Conservation (phyloP, 2,329 filamentous ascomycete species). For the Leptographium radiaticola region DNA sequence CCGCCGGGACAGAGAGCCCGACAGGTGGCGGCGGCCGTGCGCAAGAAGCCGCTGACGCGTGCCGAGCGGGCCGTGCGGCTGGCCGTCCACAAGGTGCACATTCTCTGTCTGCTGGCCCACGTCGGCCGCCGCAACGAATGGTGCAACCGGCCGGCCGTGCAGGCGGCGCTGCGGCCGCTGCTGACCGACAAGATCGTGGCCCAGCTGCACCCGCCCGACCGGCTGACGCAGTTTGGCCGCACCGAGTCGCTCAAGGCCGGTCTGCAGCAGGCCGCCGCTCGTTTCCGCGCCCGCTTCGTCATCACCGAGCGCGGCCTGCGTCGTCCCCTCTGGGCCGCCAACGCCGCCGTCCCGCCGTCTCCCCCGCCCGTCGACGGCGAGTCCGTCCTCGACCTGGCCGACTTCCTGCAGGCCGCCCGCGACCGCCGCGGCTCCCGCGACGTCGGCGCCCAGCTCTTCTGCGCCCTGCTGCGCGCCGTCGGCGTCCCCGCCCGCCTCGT, state of each 20-base stretch:
- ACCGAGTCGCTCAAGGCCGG: conserved; percentile 69
- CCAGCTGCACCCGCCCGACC: conserved; percentile 53
- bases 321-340: conserved; percentile 63
- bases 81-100: conserved; percentile 73
- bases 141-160: conserved; percentile 67
- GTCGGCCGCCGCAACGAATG: conserved; percentile 67
- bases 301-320: conserved; percentile 59
- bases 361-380: conserved; percentile 51
- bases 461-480: conserved; percentile 69
- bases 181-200: conserved; percentile 52
- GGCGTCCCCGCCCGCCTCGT: conserved; percentile 73
- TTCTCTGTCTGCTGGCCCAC: conserved; percentile 73
- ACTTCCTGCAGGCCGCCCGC: conserved; percentile 61
- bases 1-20: conserved; percentile 14
- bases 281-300: conserved; percentile 58
- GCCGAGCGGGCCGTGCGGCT: conserved; percentile 46
- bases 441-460: conserved; percentile 81
- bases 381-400: conserved; percentile 51
- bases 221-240: conserved; percentile 59
- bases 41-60: conserved; percentile 39
- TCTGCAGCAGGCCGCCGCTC: conserved; percentile 51
- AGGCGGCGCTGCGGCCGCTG: conserved; percentile 50
- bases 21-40: conserved; percentile 15
- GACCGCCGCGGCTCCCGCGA: conserved; percentile 72
- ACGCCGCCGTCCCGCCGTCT: conserved; percentile 48